Percentiles rank a stretch among this genome's conserved stretches.
Conservation (phyloP, 2,329 filamentous ascomycete genomes). For the Trichophyton verrucosum region DNA sequence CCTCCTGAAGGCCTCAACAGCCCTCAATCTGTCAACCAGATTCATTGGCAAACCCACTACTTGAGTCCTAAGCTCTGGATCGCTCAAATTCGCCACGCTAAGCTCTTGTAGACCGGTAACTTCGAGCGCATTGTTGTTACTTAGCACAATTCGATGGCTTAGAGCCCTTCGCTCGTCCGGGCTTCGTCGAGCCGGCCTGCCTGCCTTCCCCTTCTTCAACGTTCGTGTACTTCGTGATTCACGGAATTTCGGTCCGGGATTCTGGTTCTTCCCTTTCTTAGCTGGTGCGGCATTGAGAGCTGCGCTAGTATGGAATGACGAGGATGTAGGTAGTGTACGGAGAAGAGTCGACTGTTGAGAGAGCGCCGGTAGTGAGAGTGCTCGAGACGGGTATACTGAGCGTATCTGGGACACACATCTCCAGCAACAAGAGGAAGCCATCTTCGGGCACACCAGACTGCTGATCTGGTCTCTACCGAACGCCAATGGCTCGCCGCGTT, state of each 20-base stretch:
- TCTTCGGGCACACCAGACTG: conserved; percentile 17
- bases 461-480: not conserved
- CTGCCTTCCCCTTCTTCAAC: conserved; percentile 32
- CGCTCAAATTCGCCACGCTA: conserved; percentile 42
- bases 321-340: conserved; percentile 26
- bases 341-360: conserved; percentile 13
- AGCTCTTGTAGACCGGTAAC: conserved; percentile 57
- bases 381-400: conserved; percentile 17
- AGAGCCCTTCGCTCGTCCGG: conserved; percentile 76
- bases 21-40: conserved; percentile 66
- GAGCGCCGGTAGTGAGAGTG: not conserved
- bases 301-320: conserved; percentile 38
- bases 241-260: conserved; percentile 23
- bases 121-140: conserved; percentile 82
- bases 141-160: conserved; percentile 79
- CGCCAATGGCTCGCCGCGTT: not conserved
- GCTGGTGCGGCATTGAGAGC: conserved; percentile 24
- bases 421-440: conserved; percentile 49
- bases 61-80: conserved; percentile 47
- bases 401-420: conserved; percentile 43
- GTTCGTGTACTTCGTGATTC: conserved; percentile 31
- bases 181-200: conserved; percentile 42
- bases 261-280: conserved; percentile 36
- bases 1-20: conserved; percentile 80
- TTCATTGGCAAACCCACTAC: conserved; percentile 57